phyloP scores from a whole-genome alignment of 202 grass and related monocot species.

The Elaeis oleifera region DNA sequence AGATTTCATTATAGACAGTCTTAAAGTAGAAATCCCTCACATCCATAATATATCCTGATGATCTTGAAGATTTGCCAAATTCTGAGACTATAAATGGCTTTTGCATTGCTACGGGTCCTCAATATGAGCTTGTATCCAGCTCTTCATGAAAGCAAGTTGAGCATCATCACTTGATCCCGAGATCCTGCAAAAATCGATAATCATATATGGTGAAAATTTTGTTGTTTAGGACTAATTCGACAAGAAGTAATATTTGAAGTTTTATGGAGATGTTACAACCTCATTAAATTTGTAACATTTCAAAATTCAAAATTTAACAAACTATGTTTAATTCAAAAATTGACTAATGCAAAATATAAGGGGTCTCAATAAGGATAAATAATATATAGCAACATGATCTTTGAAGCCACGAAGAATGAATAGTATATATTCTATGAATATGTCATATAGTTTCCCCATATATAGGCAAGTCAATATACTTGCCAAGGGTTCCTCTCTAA shows the following conservation, averaged over 20 bases:
- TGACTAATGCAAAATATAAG: no score
- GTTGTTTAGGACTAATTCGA: neutral
- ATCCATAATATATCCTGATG: slow-evolving; percentile 17
- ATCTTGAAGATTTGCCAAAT: slow-evolving; percentile 51
- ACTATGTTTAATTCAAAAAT: no score
- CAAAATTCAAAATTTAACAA: no score
- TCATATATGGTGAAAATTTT: neutral
- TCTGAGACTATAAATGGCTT: slow-evolving; percentile 69
- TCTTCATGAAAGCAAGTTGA: slow-evolving; percentile 49
- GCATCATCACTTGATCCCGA: slow-evolving; percentile 34
- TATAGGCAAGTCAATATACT: no score
- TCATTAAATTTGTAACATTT: no score
- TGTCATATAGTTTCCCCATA: no score
- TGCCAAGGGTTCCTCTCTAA: no score
- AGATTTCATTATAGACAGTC: slow-evolving; percentile 53
- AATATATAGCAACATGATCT: no score
- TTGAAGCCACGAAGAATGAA: no score
- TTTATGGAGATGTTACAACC: neutral
- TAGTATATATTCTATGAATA: no score
- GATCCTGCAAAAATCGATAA: slow-evolving; percentile 26
- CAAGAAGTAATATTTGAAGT: neutral
- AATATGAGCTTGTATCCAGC: slow-evolving; percentile 49
- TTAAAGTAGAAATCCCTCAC: slow-evolving; percentile 35
- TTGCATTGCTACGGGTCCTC: slow-evolving; percentile 36
- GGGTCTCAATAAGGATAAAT: no score